A percentile compares a stretch with the other conserved stretches of the same genome.
Conservation (phyloP, 495 filamentous ascomycete genomes). For the Trichoderma asperelloides region DNA sequence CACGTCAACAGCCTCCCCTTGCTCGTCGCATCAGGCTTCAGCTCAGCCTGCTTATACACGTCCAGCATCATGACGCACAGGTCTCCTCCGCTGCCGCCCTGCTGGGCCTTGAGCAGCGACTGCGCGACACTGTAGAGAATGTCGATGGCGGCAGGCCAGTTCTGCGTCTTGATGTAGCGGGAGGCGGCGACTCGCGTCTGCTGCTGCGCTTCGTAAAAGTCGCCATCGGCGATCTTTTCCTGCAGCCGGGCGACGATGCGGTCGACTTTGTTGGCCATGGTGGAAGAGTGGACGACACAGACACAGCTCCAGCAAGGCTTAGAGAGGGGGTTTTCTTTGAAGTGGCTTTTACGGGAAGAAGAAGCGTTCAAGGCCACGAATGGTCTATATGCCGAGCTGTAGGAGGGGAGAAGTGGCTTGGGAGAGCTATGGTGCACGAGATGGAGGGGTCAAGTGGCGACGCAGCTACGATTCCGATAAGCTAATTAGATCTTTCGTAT, state of each 20-base stretch:
- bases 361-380: too few relatives aligned
- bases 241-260: conserved; percentile 44
- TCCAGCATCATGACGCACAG: conserved; percentile 77
- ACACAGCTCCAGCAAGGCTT: too few relatives aligned
- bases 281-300: conserved; percentile 2
- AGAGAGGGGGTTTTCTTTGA: neutral
- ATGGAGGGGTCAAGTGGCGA: neutral
- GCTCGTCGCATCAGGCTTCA: conserved; percentile 56
- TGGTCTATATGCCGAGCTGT: neutral
- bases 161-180: conserved; percentile 76
- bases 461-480: neutral
- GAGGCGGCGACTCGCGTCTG: conserved; percentile 90
- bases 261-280: conserved; percentile 28
- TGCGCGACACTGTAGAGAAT: conserved; percentile 78
- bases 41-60: conserved; percentile 75
- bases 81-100: conserved; percentile 88
- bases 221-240: conserved; percentile 76
- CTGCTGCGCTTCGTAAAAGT: conserved; percentile 96
- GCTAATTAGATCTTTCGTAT: neutral
- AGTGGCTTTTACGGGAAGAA: neutral
- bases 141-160: conserved; percentile 77
- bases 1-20: conserved; percentile 53
- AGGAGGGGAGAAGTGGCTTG: conserved; percentile 1
- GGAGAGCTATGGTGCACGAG: neutral
- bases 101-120: conserved; percentile 75